Conservation (phyloP, 73 alveolate species). For the Symbiodinium natans region DNA sequence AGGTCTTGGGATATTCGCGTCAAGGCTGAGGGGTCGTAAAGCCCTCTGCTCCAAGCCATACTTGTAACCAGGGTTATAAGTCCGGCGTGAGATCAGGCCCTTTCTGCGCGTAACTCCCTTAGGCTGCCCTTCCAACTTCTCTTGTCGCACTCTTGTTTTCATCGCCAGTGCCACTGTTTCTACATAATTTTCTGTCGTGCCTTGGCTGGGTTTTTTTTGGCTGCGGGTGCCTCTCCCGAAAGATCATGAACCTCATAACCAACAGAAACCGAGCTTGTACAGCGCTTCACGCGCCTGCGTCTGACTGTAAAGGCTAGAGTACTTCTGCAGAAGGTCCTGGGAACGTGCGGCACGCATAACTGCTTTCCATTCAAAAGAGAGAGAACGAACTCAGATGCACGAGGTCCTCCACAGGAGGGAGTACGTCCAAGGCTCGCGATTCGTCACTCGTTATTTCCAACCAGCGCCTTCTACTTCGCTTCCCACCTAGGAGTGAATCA, state of each 20-base stretch:
- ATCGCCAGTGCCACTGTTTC: too few species aligned
- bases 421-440: not conserved
- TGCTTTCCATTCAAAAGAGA: not conserved
- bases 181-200: too few species aligned
- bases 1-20: too few species aligned
- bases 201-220: too few species aligned
- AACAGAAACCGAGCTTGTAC: not conserved
- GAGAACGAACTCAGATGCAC: not conserved
- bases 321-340: constrained; percentile 13
- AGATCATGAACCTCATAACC: not conserved
- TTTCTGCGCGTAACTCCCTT: too few species aligned
- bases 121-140: too few species aligned
- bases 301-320: not conserved
- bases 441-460: not conserved
- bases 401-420: constrained; percentile 16
- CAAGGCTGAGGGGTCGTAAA: too few species aligned
- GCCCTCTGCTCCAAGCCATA: too few species aligned
- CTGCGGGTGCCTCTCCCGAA: too few species aligned
- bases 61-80: too few species aligned
- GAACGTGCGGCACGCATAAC: not conserved
- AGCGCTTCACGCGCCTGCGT: not conserved
- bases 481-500: not conserved
- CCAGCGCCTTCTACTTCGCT: constrained; percentile 13
- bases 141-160: not conserved
- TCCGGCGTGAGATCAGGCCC: too few species aligned